These are phyloP conservation scores for Entomophthora muscae DNA, from an alignment of 371 early-diverging fungal species.

Conservation along the genomic window DNA sequence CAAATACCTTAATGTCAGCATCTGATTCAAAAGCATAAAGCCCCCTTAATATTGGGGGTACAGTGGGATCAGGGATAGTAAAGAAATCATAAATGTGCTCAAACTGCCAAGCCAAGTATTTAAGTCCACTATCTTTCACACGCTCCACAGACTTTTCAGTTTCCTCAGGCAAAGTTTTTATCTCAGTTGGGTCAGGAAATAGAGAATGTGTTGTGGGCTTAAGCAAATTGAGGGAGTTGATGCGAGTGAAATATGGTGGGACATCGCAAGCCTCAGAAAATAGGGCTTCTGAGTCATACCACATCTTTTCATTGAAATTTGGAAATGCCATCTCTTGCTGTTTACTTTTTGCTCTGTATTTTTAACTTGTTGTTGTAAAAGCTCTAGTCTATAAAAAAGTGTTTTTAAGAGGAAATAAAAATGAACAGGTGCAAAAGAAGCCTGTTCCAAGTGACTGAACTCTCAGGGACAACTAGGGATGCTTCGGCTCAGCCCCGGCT, in stretches of 20 bases:
- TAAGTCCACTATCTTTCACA: background rate
- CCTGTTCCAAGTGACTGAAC: too few species aligned
- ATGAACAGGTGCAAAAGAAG: too few species aligned
- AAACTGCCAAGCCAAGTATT: background rate
- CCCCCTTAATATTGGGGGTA: background rate
- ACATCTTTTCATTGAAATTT: too few species aligned
- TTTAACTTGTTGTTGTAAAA: too few species aligned
- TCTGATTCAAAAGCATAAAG: background rate
- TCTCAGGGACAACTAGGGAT: too few species aligned
- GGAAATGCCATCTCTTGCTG: too few species aligned
- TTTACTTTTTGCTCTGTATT: too few species aligned
- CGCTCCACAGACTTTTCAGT: background rate
- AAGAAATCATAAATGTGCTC: background rate
- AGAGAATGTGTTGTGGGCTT: background rate
- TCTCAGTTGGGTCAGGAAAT: background rate
- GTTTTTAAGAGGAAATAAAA: too few species aligned
- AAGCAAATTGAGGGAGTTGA: background rate
- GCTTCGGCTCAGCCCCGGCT: too few species aligned
- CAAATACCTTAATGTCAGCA: background rate
- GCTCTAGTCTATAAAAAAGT: too few species aligned
- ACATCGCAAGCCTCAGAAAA: too few species aligned
- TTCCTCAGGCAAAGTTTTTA: background rate
- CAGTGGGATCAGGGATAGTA: background rate
- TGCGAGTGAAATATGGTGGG: background rate
- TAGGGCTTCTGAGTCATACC: too few species aligned